phyloP scores from a whole-genome alignment of 2,329 filamentous ascomycete genomes.

The Phaeosphaeria sp. region DNA sequence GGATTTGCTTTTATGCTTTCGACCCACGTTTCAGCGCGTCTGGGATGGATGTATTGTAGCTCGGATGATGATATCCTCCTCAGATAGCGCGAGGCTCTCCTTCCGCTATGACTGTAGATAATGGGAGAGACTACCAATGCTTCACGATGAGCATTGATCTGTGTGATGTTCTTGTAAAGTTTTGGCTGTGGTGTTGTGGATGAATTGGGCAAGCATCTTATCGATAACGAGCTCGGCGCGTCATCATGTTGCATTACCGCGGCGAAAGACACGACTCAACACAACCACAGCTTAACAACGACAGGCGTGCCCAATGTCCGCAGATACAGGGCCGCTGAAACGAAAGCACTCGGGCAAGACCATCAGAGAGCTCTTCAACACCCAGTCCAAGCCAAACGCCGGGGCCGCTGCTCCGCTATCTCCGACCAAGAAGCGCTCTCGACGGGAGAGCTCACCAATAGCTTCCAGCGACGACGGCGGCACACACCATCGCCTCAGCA shows the following conservation, averaged over 20 bases:
- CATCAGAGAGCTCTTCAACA: slow-evolving; percentile 45
- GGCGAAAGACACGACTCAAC: slow-evolving; percentile 9
- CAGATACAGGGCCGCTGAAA: slow-evolving; percentile 40
- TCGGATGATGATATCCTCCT: not conserved
- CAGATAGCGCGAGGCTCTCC: not conserved
- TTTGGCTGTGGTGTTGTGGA: not conserved
- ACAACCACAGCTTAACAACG: slow-evolving; percentile 21
- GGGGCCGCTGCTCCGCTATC: slow-evolving; percentile 33
- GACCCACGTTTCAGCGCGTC: slow-evolving; percentile 18
- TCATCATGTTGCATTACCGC: slow-evolving; percentile 35
- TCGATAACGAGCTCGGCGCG: slow-evolving; percentile 21
- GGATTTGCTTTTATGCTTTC: slow-evolving; percentile 7
- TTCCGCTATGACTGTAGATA: not conserved
- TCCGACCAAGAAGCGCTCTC: slow-evolving; percentile 39
- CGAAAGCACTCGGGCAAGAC: slow-evolving; percentile 46
- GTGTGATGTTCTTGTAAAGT: not conserved
- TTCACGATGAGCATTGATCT: not conserved
- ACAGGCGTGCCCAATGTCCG: slow-evolving; percentile 40
- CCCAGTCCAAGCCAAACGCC: slow-evolving; percentile 42
- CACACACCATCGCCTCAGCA: slow-evolving; percentile 14
- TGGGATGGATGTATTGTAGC: not conserved
- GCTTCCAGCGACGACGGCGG: slow-evolving; percentile 15
- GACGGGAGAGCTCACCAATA: slow-evolving; percentile 32
- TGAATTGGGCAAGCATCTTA: not conserved
- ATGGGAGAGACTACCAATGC: not conserved